Evolutionary conservation across 805 yeast genomes (phyloP).

Genomic region (Henningerozyma blattae): DNA sequence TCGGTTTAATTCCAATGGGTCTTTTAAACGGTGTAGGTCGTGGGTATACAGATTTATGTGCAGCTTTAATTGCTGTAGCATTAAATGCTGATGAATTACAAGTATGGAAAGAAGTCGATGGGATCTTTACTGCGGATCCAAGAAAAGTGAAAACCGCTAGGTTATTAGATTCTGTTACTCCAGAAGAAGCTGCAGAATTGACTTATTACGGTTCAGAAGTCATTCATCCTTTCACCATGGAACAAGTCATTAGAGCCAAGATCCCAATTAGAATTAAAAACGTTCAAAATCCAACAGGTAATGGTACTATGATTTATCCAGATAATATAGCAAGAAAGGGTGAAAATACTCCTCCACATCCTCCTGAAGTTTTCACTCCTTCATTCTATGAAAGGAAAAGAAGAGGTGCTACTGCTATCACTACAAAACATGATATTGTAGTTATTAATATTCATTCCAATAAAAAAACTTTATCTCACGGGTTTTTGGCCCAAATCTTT

Average conservation of each 20-base stretch:
- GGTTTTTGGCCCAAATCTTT: slow-evolving; percentile 86
- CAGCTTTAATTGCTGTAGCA: slow-evolving; percentile 93
- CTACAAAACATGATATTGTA: slow-evolving; percentile 84
- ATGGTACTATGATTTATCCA: slow-evolving; percentile 90
- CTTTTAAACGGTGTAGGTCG: slow-evolving; percentile 86
- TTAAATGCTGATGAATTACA: slow-evolving; percentile 85
- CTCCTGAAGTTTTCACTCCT: slow-evolving; percentile 58
- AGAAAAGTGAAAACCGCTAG: slow-evolving; percentile 88
- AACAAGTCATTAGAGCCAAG: slow-evolving; percentile 90
- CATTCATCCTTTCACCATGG: slow-evolving; percentile 98
- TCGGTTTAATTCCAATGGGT: slow-evolving; percentile 95
- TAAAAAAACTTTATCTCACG: slow-evolving; percentile 85
- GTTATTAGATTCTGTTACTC: slow-evolving; percentile 77
- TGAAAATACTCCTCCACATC: slow-evolving; percentile 88
- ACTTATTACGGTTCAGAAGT: slow-evolving; percentile 97
- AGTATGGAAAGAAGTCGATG: slow-evolving; percentile 98
- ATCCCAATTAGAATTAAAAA: slow-evolving; percentile 96
- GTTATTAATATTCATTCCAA: slow-evolving; percentile 91
- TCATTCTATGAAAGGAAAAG: slow-evolving; percentile 33
- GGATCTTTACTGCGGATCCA: slow-evolving; percentile 97
- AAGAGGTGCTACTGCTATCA: slow-evolving; percentile 87
- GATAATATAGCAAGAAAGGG: slow-evolving; percentile 79
- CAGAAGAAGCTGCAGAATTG: slow-evolving; percentile 97
- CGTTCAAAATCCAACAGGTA: slow-evolving; percentile 87
- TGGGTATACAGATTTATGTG: slow-evolving; percentile 96